Conservation (phyloP, 2,329 filamentous ascomycete species). For the Chaetomiaceae sp. region DNA sequence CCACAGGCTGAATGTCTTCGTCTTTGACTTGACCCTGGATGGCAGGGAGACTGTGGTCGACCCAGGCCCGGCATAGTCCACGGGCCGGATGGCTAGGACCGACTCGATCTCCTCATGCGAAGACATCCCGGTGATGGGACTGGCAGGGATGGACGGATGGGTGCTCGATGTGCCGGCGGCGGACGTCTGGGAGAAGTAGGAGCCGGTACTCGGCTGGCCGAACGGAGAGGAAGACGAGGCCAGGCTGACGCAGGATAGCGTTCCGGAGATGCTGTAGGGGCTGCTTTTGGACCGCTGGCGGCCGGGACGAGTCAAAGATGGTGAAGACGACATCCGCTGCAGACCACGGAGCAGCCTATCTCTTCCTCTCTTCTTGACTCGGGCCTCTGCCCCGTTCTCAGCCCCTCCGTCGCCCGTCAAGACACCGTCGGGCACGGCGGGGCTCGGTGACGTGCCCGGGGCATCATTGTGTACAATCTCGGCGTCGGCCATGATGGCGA, state of each 20-base stretch:
- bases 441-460: constrained; percentile 12
- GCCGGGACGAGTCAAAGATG: constrained; percentile 61
- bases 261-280: constrained; percentile 55
- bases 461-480: constrained; percentile 17
- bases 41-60: constrained; percentile 58
- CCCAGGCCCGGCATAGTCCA: constrained; percentile 45
- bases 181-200: constrained; percentile 30
- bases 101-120: constrained; percentile 40
- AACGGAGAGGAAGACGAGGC: constrained; percentile 42
- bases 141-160: constrained; percentile 38
- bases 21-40: constrained; percentile 52
- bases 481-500: constrained; percentile 25
- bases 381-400: constrained; percentile 14
- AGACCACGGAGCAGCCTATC: constrained; percentile 68
- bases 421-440: constrained; percentile 8
- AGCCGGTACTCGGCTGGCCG: constrained; percentile 32
- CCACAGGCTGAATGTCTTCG: constrained; percentile 65
- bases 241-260: constrained; percentile 53
- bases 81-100: constrained; percentile 51
- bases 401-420: constrained; percentile 3
- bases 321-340: constrained; percentile 77
- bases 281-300: constrained; percentile 64
- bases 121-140: constrained; percentile 38
- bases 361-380: constrained; percentile 50
- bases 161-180: constrained; percentile 32